These are phyloP conservation scores for Laburnicola sp. DNA, from an alignment of 2,329 filamentous ascomycete species.

Conservation along the genomic window DNA sequence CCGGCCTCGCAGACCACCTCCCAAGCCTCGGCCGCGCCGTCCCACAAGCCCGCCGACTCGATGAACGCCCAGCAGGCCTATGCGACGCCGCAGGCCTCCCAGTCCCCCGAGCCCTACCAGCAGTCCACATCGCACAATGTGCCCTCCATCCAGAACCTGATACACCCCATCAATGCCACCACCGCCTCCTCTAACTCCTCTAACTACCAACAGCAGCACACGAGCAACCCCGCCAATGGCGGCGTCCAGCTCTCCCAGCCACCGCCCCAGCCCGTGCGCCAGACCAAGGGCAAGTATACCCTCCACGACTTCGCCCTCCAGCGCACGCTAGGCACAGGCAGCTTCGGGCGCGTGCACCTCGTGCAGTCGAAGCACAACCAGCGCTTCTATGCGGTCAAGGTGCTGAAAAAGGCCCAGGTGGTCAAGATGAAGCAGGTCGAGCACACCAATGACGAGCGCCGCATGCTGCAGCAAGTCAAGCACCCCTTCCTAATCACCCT, in stretches of 20 bases:
- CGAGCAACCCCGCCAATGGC: slow-evolving; percentile 39
- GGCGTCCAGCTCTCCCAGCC: slow-evolving; percentile 41
- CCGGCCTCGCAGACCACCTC: slow-evolving; percentile 15
- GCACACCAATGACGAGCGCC: slow-evolving; percentile 96
- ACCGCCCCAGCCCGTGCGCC: slow-evolving; percentile 53
- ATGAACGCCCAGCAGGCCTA: slow-evolving; percentile 46
- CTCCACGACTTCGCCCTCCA: slow-evolving; percentile 86
- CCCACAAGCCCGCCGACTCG: slow-evolving; percentile 44
- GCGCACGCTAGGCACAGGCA: slow-evolving; percentile 91
- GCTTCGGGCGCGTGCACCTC: slow-evolving; percentile 93
- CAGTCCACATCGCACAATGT: slow-evolving; percentile 65
- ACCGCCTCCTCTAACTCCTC: slow-evolving; percentile 31
- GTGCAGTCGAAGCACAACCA: slow-evolving; percentile 98
- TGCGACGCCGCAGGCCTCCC: slow-evolving; percentile 33
- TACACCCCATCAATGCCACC: slow-evolving; percentile 61
- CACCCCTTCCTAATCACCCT: slow-evolving; percentile 97
- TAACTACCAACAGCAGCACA: slow-evolving; percentile 16
- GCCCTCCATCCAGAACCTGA: slow-evolving; percentile 81
- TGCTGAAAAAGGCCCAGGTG: slow-evolving; percentile 96
- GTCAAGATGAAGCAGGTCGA: slow-evolving; percentile 99
- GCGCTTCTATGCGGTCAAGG: slow-evolving; percentile 97
- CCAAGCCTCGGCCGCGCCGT: slow-evolving; percentile 19
- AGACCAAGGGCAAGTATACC: slow-evolving; percentile 97
- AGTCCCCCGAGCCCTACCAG: slow-evolving; percentile 31
- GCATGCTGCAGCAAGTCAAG: slow-evolving; percentile 95